Base-by-base conservation (phyloP, 768 basidiomycete genomes). In the Boletus huronensis region DNA sequence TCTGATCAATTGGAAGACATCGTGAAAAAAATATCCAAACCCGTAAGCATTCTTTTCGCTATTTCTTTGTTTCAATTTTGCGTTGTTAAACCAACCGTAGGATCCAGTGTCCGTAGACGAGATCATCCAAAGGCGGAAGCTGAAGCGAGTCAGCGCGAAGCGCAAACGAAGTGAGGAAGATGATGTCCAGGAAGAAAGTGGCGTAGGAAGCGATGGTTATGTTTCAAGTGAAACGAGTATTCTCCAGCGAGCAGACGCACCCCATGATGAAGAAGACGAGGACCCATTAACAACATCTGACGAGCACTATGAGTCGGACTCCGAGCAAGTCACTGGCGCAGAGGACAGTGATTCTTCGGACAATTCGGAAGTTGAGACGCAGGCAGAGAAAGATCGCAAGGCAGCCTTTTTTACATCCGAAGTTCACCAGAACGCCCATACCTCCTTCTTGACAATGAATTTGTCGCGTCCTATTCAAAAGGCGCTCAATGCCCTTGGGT, bases 381-480 rank as follows among this genome's bases (percentile, higher is more conserved):
- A 79, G 50, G 79, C 73, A 16, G 79, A 87, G 56, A 78, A 76
- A 48, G 82, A 79, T 48, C 83, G 91, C 49, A 96, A 97, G 74
- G 82, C 84, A 23, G 92, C 90, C 14, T 98, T 90, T 72, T 98
- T 97, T 71, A 87, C 90, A 58, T 79, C 83, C 2, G 78, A 81
- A 48, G 65, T 71, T 44, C 74, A 74, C 10, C 67, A 78, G 41
- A 76, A 83, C 59, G 66, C 73, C n/a, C 85, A 91, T 62, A 69
- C 82, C 34, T 93, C 95, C 16, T 97, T 97, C 76, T 73, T 92
- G 35, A 83, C 88, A 9, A 94, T 97, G 92, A 96, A 95, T 69
- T 80, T 99, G 28, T 98, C 97, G 1, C 88, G 97, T 28, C 97
- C 94, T 1, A 80, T 98, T 42, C 80, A 97, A 48, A 96, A 94